Conservation (phyloP, 306 rosid species). For the Sechiopsis laciniata region DNA sequence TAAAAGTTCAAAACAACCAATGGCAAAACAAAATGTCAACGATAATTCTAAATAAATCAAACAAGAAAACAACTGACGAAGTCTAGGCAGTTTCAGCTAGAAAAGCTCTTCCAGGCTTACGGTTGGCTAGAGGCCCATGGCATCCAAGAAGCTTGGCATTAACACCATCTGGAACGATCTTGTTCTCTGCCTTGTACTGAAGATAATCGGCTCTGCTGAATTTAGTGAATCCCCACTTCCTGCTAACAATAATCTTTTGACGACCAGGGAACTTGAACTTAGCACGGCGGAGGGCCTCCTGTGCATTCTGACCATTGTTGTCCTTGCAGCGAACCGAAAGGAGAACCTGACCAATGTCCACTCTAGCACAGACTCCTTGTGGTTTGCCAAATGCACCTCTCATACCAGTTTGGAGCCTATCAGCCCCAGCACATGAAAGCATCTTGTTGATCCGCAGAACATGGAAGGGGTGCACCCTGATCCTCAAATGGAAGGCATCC, state of each 20-base stretch:
- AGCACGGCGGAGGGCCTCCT: conserved; percentile 74
- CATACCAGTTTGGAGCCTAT: conserved; percentile 80
- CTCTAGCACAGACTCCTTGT: conserved; percentile 71
- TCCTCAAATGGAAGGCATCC: conserved; percentile 70
- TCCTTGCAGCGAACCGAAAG: conserved; percentile 69
- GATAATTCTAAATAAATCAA: background rate
- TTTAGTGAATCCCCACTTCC: conserved; percentile 90
- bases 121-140: conserved; percentile 69
- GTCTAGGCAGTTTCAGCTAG: conserved; percentile 33
- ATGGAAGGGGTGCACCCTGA: conserved; percentile 79
- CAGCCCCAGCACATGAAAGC: conserved; percentile 92
- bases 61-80: background rate
- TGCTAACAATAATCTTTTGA: conserved; percentile 72
- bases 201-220: conserved; percentile 51
- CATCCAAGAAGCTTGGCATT: conserved; percentile 82
- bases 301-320: conserved; percentile 44
- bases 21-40: too few species aligned
- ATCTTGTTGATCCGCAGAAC: conserved; percentile 78
- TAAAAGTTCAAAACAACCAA: background rate
- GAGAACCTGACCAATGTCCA: conserved; percentile 66
- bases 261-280: conserved; percentile 71
- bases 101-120: conserved; percentile 70
- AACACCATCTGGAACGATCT: conserved; percentile 68
- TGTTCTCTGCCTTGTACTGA: conserved; percentile 56
- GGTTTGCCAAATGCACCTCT: conserved; percentile 88